Evolutionary conservation across 163 green algal species (phyloP), one percentile per base, ranked within the genome.

Genomic region (Coccomyxa subellipsoidea): DNA sequence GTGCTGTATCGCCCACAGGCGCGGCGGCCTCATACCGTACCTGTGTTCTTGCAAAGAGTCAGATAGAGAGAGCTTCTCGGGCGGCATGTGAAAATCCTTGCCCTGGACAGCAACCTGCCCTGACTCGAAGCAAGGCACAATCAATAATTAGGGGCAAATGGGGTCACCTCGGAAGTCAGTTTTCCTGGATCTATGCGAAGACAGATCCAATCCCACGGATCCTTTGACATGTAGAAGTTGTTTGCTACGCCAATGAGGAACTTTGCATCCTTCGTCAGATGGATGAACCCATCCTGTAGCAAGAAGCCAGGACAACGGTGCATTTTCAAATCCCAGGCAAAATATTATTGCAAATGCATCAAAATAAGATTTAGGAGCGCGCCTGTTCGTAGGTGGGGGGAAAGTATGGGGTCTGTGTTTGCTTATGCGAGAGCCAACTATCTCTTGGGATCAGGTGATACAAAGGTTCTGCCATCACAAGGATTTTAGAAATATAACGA

Each of bases 261-360:
- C 0, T 59, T 0, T 0, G 92, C 79, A 21, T 94, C 89, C 15
- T 87, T 84, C 7, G 92, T 95, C 0, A 95, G 80, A 79, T 96
- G 92, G 29, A 90, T 96, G 85, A 96, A 96, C 7, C 91, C 92
- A 59, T 95, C 92, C 81, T 91, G 80, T n/a, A 38, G 31, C 39
- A 23, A 1, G 31, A 77, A 73, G n/a, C n/a, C n/a, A n/a, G n/a
- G n/a, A n/a, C n/a, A n/a, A n/a, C n/a, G n/a, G n/a, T n/a, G n/a
- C 66, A 75, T 35, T 34, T 35, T 8, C 18, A 75, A 75, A 12
- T 12, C 66, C 12, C 66, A 36, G 27, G 66, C 66, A 75, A 25
- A 8, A 12, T 75, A n/a, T 66, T 66, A 18, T 66, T n/a, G n/a
- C n/a, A n/a, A 66, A 29, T 18, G 12, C 23, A 75, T 15, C 66